Percentiles rank a stretch among this genome's conserved stretches.
Conservation (phyloP, 2,329 filamentous ascomycete genomes). For the Aspergillus sp. region DNA sequence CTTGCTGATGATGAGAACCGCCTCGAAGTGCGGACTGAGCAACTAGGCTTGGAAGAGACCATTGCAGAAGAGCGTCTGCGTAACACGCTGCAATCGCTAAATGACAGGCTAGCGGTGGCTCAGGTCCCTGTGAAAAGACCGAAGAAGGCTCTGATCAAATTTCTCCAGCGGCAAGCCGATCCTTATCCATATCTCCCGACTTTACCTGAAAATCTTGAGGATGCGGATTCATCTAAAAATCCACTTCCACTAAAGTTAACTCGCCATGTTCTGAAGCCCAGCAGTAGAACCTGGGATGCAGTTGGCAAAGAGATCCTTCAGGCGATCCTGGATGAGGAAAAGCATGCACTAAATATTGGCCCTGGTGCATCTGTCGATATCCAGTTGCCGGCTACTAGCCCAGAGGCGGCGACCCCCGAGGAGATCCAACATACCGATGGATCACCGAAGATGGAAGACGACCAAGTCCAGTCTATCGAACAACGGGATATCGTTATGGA, state of each 20-base stretch:
- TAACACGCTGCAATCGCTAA: conserved; percentile 43
- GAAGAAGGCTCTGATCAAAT: conserved; percentile 46
- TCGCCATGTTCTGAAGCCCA: conserved; percentile 33
- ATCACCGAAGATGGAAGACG: conserved; percentile 5
- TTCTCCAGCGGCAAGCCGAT: conserved; percentile 49
- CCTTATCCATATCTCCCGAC: conserved; percentile 44
- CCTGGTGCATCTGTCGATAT: conserved; percentile 38
- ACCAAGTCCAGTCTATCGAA: conserved; percentile 3
- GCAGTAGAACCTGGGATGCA: conserved; percentile 39
- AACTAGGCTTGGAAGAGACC: conserved; percentile 53
- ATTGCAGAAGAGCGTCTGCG: conserved; percentile 48
- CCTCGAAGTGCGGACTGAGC: conserved; percentile 46
- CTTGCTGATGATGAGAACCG: conserved; percentile 55
- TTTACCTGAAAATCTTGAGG: conserved; percentile 23
- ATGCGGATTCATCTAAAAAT: conserved; percentile 21
- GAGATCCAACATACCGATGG: conserved; percentile 12
- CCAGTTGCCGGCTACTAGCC: conserved; percentile 29
- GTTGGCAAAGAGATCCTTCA: conserved; percentile 45
- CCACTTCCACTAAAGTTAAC: conserved; percentile 32
- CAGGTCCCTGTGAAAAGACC: conserved; percentile 46
- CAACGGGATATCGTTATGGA: conserved; percentile 12
- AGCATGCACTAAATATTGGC: conserved; percentile 17
- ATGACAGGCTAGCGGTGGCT: conserved; percentile 50
- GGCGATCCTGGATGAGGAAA: conserved; percentile 36
- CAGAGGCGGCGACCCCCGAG: conserved; percentile 15